These are phyloP conservation scores for Aspergillus sp. DNA, from an alignment of 2,329 filamentous ascomycete species.

Conservation along the genomic window DNA sequence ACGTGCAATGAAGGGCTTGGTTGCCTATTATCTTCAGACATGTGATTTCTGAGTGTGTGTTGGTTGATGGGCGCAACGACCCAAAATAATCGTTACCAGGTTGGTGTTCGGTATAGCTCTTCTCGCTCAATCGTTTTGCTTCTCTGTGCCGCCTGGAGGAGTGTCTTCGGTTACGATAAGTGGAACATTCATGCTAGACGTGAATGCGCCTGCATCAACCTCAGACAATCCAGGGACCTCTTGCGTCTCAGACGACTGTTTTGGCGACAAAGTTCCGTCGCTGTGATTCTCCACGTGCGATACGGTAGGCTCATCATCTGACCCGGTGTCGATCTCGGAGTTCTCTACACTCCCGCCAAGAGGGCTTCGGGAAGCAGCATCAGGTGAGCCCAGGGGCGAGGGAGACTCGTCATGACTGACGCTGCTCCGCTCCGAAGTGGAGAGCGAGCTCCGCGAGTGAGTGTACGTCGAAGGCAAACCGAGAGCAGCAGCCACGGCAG, in stretches of 20 bases:
- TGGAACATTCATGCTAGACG: constrained; percentile 17
- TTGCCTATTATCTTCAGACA: not conserved
- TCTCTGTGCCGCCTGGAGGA: not conserved
- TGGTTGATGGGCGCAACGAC: not conserved
- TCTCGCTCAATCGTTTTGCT: not conserved
- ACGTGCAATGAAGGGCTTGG: not conserved
- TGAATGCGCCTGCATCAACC: not conserved
- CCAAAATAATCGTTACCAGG: not conserved
- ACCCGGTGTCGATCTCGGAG: constrained; percentile 28
- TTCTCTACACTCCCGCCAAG: constrained; percentile 26
- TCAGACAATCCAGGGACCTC: not conserved
- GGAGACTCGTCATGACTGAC: constrained; percentile 33
- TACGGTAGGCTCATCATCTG: constrained; percentile 12
- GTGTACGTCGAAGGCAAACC: constrained; percentile 42
- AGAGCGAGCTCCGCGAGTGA: constrained; percentile 38
- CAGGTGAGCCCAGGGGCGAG: constrained; percentile 26
- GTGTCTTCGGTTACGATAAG: constrained; percentile 24
- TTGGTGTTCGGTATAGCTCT: not conserved
- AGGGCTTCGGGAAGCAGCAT: constrained; percentile 29
- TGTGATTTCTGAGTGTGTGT: not conserved
- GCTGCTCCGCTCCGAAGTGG: constrained; percentile 37
- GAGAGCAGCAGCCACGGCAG: constrained; percentile 53
- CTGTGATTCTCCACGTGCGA: constrained; percentile 1
- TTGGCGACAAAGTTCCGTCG: not conserved
- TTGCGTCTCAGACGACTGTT: not conserved